Conservation (phyloP, 176 grass and related monocot species). For the Musa itinerans region DNA sequence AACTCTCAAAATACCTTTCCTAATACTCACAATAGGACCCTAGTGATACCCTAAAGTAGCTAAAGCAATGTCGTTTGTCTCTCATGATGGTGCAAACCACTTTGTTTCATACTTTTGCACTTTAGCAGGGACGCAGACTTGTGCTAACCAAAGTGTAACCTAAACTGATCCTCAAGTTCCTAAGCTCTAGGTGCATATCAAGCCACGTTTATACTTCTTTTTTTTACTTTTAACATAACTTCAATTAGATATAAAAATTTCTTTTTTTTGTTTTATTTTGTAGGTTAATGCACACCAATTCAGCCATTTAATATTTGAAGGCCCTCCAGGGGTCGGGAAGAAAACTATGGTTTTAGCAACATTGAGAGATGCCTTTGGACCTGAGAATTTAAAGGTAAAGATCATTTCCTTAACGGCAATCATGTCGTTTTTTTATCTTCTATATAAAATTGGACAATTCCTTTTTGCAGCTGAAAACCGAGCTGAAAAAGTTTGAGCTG, state of each 20-base stretch:
- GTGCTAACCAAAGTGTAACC: too few relatives aligned
- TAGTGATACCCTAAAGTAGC: too few relatives aligned
- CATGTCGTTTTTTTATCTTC: neutral
- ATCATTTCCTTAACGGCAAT: neutral
- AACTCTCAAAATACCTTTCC: too few relatives aligned
- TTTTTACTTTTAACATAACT: neutral
- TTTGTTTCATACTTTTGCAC: too few relatives aligned
- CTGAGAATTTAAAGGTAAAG: slow-evolving; percentile 20
- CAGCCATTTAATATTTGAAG: slow-evolving; percentile 56
- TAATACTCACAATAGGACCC: too few relatives aligned
- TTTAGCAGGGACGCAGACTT: too few relatives aligned
- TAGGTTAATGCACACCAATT: slow-evolving; percentile 20
- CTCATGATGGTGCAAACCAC: too few relatives aligned
- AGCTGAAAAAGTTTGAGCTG: slow-evolving; percentile 40
- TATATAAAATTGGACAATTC: neutral
- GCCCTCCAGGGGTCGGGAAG: slow-evolving; percentile 36
- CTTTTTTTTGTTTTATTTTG: slow-evolving; percentile 5
- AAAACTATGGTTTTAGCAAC: slow-evolving; percentile 51
- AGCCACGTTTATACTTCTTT: neutral
- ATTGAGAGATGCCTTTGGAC: slow-evolving; percentile 42
- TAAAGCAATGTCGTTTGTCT: too few relatives aligned
- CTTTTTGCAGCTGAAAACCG: slow-evolving; percentile 33
- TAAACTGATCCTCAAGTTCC: too few relatives aligned
- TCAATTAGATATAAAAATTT: neutral
- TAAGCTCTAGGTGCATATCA: neutral